Conservation (phyloP, 2,329 filamentous ascomycete genomes). For the Sarocladiaceae sp. region DNA sequence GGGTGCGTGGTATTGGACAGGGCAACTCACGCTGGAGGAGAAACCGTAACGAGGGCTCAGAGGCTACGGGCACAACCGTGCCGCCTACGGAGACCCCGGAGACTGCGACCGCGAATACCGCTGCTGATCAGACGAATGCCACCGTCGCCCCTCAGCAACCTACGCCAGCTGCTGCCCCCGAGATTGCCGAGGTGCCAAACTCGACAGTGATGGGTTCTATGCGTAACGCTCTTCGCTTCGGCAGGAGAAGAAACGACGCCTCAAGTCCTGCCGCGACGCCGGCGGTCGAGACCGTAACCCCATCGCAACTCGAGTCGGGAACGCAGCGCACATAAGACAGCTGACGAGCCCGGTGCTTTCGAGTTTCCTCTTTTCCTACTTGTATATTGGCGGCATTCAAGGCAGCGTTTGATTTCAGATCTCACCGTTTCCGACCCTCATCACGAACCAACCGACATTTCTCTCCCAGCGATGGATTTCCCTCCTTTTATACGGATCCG, state of each 20-base stretch:
- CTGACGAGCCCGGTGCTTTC: too few relatives aligned
- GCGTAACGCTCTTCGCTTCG: constrained; percentile 27
- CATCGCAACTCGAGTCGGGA: constrained; percentile 44
- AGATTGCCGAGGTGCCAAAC: constrained; percentile 13
- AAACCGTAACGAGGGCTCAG: background rate
- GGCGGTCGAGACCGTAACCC: constrained; percentile 28
- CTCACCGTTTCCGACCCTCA: background rate
- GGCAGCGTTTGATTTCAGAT: background rate
- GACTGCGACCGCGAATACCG: background rate
- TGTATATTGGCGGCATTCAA: constrained; percentile 5
- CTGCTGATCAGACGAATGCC: background rate
- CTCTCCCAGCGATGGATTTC: constrained; percentile 7
- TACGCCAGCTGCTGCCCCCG: constrained; percentile 8
- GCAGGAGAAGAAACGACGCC: constrained; percentile 11
- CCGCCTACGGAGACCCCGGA: background rate
- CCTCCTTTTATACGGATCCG: constrained; percentile 3
- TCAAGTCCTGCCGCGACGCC: constrained; percentile 11
- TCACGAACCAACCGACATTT: background rate
- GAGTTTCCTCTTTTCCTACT: background rate
- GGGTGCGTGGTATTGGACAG: constrained; percentile 33
- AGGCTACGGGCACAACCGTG: background rate
- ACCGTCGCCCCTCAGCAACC: constrained; percentile 1
- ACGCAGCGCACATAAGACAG: too few relatives aligned
- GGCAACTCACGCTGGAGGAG: constrained; percentile 6
- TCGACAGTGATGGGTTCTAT: constrained; percentile 26